A percentile compares a stretch with the other conserved stretches of the same genome.
These are phyloP conservation scores for Phylloporus arenicola DNA, from an alignment of 768 basidiomycete species.

Conservation along the genomic window DNA sequence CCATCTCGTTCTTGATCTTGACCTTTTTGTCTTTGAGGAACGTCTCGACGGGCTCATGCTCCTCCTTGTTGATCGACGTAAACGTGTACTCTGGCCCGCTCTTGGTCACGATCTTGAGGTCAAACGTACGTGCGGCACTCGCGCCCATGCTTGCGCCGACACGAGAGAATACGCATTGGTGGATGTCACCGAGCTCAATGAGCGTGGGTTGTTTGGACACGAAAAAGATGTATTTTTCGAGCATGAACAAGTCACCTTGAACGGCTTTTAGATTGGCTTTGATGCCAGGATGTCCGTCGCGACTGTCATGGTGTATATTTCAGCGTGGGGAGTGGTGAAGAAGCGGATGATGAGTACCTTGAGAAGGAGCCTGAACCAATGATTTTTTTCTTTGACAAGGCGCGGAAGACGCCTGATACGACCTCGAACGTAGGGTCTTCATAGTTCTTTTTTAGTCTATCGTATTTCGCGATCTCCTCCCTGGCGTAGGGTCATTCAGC, in stretches of 20 bases:
- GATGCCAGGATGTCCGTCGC: conserved; percentile 87
- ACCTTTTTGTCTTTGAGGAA: conserved; percentile 91
- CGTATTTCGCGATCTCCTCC: conserved; percentile 72
- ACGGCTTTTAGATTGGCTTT: conserved; percentile 97
- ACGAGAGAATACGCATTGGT: conserved; percentile 88
- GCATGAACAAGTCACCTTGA: conserved; percentile 95
- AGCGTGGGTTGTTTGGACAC: conserved; percentile 93
- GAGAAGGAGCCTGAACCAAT: conserved; percentile 82
- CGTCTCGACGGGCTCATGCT: conserved; percentile 78
- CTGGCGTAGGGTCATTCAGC: conserved; percentile 32
- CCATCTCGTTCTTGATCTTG: conserved; percentile 92
- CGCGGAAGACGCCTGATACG: conserved; percentile 89
- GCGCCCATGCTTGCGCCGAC: conserved; percentile 82
- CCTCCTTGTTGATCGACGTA: conserved; percentile 93
- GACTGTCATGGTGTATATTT: conserved; percentile 40
- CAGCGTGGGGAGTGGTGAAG: not conserved
- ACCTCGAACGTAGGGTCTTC: conserved; percentile 95
- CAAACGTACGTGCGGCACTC: conserved; percentile 87
- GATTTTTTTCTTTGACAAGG: conserved; percentile 86
- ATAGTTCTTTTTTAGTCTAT: conserved; percentile 86
- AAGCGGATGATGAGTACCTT: conserved; percentile 44
- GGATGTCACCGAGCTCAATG: conserved; percentile 84
- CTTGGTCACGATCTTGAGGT: conserved; percentile 85
- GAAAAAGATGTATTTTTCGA: conserved; percentile 97
- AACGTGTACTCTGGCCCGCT: conserved; percentile 83